Percentiles rank a stretch among this genome's conserved stretches.
Evolutionary conservation across 441 rosid genomes (phyloP).

Genomic region (Syzygium malaccense): DNA sequence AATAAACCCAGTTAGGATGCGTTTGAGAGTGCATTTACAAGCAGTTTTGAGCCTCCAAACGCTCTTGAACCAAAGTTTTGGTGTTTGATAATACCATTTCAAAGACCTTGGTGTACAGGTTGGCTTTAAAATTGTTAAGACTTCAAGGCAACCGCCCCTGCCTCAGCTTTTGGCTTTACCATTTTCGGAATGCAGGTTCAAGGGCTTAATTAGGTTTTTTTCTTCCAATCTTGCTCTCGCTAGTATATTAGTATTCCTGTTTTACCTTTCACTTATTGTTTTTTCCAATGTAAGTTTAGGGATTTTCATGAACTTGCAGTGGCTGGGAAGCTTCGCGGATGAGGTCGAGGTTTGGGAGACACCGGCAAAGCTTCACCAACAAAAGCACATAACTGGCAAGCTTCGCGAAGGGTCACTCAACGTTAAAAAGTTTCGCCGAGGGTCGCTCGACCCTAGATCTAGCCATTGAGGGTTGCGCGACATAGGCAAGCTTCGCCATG

Average conservation of each 20-base stretch:
- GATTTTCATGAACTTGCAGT: no score
- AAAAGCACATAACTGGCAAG: background rate
- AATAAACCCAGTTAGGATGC: background rate
- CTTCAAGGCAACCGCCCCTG: accelerated
- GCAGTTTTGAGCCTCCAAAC: background rate
- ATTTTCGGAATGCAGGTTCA: background rate
- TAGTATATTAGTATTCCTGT: no score
- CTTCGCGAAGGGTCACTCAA: background rate
- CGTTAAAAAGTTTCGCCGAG: no score
- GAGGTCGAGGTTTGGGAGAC: background rate
- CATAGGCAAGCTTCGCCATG: background rate
- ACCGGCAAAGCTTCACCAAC: background rate
- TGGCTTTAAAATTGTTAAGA: background rate
- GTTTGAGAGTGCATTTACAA: background rate
- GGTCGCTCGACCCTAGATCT: background rate
- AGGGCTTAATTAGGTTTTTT: no score
- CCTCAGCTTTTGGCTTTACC: accelerated
- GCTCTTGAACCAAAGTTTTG: background rate
- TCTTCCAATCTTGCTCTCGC: no score
- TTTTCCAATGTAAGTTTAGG: no score
- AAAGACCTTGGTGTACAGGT: background rate
- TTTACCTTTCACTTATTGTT: no score
- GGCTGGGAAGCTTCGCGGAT: background rate
- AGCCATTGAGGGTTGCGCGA: background rate
- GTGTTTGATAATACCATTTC: background rate